Base-by-base conservation (phyloP, 177 flowering plant species). In the Tripterygium wilfordii region DNA sequence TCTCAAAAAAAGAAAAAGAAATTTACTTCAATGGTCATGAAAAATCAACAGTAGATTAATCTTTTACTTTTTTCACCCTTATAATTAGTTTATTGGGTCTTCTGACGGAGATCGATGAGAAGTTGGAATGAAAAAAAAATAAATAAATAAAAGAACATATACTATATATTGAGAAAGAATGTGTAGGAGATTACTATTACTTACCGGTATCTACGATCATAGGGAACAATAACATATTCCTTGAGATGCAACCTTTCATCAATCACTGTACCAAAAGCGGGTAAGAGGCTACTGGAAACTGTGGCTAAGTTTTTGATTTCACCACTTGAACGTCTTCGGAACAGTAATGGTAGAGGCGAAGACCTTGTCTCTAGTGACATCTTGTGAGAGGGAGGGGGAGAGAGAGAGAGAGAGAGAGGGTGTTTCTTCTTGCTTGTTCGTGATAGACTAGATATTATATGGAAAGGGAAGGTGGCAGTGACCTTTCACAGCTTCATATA, bases 181-280 rank as follows among this genome's bases (percentile, higher is more conserved):
- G n/a, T n/a, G n/a, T n/a, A n/a, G n/a, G n/a, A n/a, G n/a, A n/a
- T n/a, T n/a, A 5, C 9, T 36, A 12, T 19, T 20, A 50, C 41
- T 33, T 25, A 78, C 96, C 92, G 51, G 55, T 84, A 88, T 63
- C 96, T 68, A 14, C 82, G 72, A 65, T 88, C 96, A 44, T 78
- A 82, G 3, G 96, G 96, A 50, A 77, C 92, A 35, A 88, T 77
- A 0, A 74, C 61, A 48, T 56, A 66, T 54, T 63, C 69, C 42
- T 33, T 70, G 23, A 76, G 64, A 0, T 50, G 59, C 8, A 65
- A 38, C 3, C 71, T 78, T 10, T 75, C 96, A 31, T 73, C 77
- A 23, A 78, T 62, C 8, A 61, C 63, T 10, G 83, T 82, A 27
- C 92, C 91, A 42, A 87, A 79, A 12, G 88, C 91, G 35, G 96